phyloP scores from a whole-genome alignment of 108 stramenopile genomes.

The Cyclotella choctawhatcheeana region DNA sequence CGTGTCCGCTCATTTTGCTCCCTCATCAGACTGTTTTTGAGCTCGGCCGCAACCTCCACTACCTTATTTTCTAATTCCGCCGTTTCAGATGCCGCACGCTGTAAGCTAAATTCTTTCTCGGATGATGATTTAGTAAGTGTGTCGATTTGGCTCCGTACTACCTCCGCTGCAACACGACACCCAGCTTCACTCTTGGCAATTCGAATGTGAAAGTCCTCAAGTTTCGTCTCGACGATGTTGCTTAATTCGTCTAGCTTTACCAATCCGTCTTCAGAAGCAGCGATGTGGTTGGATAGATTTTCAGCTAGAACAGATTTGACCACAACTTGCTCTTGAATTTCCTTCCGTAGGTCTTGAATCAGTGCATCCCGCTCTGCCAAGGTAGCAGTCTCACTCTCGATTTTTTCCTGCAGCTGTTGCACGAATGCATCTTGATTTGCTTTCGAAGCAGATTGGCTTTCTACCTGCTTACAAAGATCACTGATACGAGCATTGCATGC shows the following conservation, averaged over 20 bases:
- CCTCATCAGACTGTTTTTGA: constrained; percentile 4
- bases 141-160: too few relatives aligned
- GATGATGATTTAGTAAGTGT: too few relatives aligned
- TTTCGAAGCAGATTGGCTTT: neutral
- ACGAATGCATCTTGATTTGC: neutral
- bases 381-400: neutral
- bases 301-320: neutral
- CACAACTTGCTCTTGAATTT: neutral
- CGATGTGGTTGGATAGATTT: constrained; percentile 9
- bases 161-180: neutral
- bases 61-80: constrained; percentile 5
- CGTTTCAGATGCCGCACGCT: neutral
- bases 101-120: neutral
- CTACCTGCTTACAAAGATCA: neutral
- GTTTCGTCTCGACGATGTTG: neutral
- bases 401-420: neutral
- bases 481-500: neutral
- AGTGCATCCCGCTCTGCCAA: neutral
- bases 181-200: neutral
- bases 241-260: neutral
- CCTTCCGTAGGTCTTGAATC: neutral
- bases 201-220: neutral
- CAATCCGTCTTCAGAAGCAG: neutral
- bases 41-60: constrained; percentile 6
- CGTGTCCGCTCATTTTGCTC: constrained; percentile 2